Evolutionary conservation across 805 yeast genomes (phyloP).

Genomic region (Starmerella vaccinii): DNA sequence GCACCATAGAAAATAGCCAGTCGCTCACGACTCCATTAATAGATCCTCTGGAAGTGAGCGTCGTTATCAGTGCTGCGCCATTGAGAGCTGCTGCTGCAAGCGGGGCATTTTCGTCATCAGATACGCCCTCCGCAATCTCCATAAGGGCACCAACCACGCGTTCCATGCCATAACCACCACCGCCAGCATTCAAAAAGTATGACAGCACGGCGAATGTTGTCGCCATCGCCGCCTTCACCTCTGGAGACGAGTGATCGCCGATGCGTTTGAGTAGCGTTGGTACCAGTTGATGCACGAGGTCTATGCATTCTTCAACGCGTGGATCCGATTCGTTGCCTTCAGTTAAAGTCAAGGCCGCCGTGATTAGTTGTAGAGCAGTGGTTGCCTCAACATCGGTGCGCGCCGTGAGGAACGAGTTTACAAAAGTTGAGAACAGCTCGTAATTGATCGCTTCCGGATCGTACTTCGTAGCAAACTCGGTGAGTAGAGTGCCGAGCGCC

Average conservation of each 20-base stretch:
- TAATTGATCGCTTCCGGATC: conserved; percentile 27
- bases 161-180: conserved; percentile 31
- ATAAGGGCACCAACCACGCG: conserved; percentile 22
- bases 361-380: conserved; percentile 28
- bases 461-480: conserved; percentile 27
- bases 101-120: conserved; percentile 16
- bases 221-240: conserved; percentile 23
- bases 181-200: conserved; percentile 28
- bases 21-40: conserved; percentile 28
- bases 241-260: conserved; percentile 1
- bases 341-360: conserved; percentile 23
- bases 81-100: conserved; percentile 26
- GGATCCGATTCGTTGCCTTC: conserved; percentile 23
- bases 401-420: conserved; percentile 23
- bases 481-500: conserved; percentile 27
- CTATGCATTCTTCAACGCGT: conserved; percentile 20
- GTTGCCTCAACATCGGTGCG: conserved; percentile 28
- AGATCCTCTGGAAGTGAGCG: conserved; percentile 22
- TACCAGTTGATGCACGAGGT: conserved; percentile 13
- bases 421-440: conserved; percentile 20
- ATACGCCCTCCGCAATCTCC: conserved; percentile 26
- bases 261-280: conserved; percentile 16
- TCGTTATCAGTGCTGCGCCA: conserved; percentile 28
- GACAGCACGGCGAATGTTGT: conserved; percentile 28
- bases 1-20: conserved; percentile 26